These are phyloP conservation scores for Myxozyma udenii DNA, from an alignment of 805 yeast genomes.

Conservation along the genomic window DNA sequence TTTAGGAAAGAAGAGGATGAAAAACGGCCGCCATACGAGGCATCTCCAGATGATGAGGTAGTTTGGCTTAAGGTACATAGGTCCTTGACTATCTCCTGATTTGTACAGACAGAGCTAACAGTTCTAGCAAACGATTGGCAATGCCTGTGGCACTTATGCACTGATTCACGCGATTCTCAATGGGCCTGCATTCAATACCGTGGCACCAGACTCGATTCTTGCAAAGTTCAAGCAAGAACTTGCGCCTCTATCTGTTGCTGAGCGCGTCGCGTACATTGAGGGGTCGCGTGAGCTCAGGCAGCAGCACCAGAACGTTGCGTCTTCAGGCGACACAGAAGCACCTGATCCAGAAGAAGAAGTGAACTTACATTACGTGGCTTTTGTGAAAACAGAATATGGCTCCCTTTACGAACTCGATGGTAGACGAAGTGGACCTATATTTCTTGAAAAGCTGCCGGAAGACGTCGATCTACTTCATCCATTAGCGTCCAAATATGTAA, in stretches of 20 bases:
- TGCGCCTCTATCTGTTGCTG: constrained; percentile 34
- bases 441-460: constrained; percentile 46
- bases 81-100: too few species aligned
- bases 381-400: constrained; percentile 54
- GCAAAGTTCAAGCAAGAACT: constrained; percentile 33
- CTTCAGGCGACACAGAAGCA: constrained; percentile 40
- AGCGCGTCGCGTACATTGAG: constrained; percentile 47
- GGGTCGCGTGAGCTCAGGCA: constrained; percentile 42
- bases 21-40: constrained; percentile 22
- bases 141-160: constrained; percentile 93
- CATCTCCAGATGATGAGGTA: constrained; percentile 36
- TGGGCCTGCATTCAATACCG: constrained; percentile 35
- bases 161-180: constrained; percentile 61
- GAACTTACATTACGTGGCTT: constrained; percentile 74
- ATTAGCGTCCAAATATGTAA: constrained; percentile 53
- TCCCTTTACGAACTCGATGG: constrained; percentile 86
- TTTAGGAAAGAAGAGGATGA: constrained; percentile 47
- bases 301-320: constrained; percentile 41
- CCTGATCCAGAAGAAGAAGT: constrained; percentile 46
- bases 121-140: constrained; percentile 70
- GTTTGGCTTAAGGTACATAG: constrained; percentile 55
- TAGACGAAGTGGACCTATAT: constrained; percentile 71
- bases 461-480: constrained; percentile 56
- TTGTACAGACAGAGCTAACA: neutral
- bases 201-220: constrained; percentile 35